Base-by-base conservation (phyloP, 1,139 yeast species). In the Suhomyces terraborum region DNA sequence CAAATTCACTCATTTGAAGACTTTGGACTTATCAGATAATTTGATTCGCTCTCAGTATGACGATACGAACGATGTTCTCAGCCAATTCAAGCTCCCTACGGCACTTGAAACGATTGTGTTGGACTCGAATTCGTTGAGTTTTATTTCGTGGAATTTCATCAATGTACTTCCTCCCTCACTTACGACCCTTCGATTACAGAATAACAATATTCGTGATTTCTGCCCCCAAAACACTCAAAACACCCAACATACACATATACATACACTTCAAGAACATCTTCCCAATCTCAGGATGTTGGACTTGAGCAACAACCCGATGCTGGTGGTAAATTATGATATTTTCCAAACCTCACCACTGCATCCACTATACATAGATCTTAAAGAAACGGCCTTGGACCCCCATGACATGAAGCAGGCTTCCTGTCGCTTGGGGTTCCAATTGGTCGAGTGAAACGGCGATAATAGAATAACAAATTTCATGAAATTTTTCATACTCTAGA, bases 21-120 rank as follows among this genome's bases (percentile, higher is more conserved):
- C 32, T 9, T 54, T 71, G 24, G 58, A 66, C 39, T 50, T 70
- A 20, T 50, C 60, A 12, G 60, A 64, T 33, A 65, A 68, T 45
- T 40, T 57, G 35, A 53, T 67, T 27, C 50, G 53, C 26, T 54
- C 53, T 50, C 57, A 52, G 29, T 45, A 49, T 25, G 43, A 48
- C 20, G 47, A 51, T 14, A 38, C 51, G 25, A 31, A 36, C n/a
- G 73, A 67, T 40, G 40, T 58, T 2, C 46, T 67, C 40, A 61
- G 58, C 0, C 41, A 46, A 24, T 61, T 65, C 43, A 51, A 50
- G 35, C 64, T 69, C 56, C 76, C 76, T 1, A 52, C 61, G 0
- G 28, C 24, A 2, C 54, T 71, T 18, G 49, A 46, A 28, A 33
- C 36, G 12, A 48, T 71, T n/a, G 47, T 53, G 26, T 47, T 71